These are phyloP conservation scores for Fusarium phyllophilum DNA, from an alignment of 2,329 filamentous ascomycete species.

Conservation along the genomic window DNA sequence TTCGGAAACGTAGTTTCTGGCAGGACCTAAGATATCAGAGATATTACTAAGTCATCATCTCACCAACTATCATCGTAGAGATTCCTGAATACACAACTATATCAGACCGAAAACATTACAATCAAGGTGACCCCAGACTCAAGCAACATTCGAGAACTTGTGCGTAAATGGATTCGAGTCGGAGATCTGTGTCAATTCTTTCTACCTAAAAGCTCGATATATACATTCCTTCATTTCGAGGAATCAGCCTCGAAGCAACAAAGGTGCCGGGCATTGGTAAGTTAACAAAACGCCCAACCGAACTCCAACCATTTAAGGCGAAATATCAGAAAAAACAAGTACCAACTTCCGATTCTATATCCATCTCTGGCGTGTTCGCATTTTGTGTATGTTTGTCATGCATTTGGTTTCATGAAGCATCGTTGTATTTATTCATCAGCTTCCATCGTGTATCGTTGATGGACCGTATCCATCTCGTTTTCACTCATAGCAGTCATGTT, in stretches of 20 bases:
- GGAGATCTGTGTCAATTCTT: background rate
- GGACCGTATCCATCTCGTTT: slow-evolving; percentile 1
- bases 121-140: background rate
- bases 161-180: background rate
- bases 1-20: background rate
- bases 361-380: background rate
- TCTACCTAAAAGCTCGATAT: background rate
- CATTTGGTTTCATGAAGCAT: background rate
- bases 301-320: background rate
- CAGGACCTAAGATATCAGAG: background rate
- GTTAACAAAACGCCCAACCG: background rate
- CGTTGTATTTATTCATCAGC: background rate
- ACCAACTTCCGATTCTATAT: background rate
- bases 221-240: background rate
- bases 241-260: background rate
- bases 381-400: background rate
- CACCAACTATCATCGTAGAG: background rate
- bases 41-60: background rate
- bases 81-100: background rate
- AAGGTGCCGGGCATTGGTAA: background rate
- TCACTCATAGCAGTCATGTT: slow-evolving; percentile 8
- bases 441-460: slow-evolving; percentile 17
- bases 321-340: background rate
- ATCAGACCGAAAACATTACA: background rate
- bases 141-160: background rate